Base-by-base conservation (phyloP, 495 filamentous ascomycete species). In the Penicillium angulare region DNA sequence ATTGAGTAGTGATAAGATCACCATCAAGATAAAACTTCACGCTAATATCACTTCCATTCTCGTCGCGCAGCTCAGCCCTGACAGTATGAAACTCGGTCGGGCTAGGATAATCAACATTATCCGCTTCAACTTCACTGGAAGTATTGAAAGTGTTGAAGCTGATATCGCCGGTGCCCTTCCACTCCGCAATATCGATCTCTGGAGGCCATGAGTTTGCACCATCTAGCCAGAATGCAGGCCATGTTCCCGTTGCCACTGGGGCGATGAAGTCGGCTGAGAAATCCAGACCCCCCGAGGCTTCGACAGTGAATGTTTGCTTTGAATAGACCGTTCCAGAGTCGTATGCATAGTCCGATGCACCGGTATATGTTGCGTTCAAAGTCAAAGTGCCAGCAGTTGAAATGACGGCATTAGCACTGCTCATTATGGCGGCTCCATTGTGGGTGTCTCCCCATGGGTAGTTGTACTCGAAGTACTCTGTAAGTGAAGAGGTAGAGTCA, bases 141-240 rank as follows among this genome's bases (percentile, higher is more conserved):
- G 78, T 78, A 52, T 83, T 83, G 61, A 83, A 83, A 1, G 79
- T 83, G 47, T 84, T 84, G 64, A 83, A 83, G 7, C 71, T 77
- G 41, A 84, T 80, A 58, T 80, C 74, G 6, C 80, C 81, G n/a
- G 66, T 71, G 4, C 81, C 80, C 55, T 83, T 84, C 81, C 81
- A 83, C 61, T 83, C 80, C 1, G 79, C 80, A 66, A 83, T 70
- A 50, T 85, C 80, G 31, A 83, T 69, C 71, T 83, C 81, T 0
- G 81, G 80, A 42, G 80, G 80, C 80, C 81, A 85, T 7, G 72
- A 69, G 12, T 74, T 53, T 2, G 76, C 78, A 0, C 70, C 78
- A 17, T 79, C 79, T 24, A 84, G 61, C 81, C 80, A 85, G 29
- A 86, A 80, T 3, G 81, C 81, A 4, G 80, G 79, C 43, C 80